Conservation (phyloP, 2,329 filamentous ascomycete genomes). For the Epichloe glyceriae region DNA sequence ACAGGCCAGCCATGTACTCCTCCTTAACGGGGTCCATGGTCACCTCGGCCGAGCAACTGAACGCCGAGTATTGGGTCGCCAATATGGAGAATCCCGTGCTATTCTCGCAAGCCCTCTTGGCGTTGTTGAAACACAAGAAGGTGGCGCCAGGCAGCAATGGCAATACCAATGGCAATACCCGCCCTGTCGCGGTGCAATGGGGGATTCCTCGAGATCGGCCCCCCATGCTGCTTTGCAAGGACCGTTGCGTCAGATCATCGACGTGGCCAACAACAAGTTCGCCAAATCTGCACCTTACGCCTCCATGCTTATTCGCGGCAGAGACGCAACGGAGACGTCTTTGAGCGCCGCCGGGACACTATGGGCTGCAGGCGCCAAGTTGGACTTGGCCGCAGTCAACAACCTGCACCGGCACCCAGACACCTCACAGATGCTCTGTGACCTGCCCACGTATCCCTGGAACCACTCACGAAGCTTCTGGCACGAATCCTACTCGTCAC, state of each 20-base stretch:
- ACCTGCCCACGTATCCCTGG: constrained; percentile 18
- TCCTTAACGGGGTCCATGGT: neutral
- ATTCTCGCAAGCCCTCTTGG: constrained; percentile 3
- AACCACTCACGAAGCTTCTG: constrained; percentile 17
- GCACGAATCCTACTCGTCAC: constrained; percentile 14
- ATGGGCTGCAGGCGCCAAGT: neutral
- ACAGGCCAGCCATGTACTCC: neutral
- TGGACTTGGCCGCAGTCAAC: too few relatives aligned
- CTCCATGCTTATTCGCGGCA: neutral
- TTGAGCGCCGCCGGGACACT: constrained; percentile 23
- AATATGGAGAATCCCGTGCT: constrained; percentile 16
- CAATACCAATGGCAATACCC: too few relatives aligned
- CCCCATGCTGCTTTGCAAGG: constrained; percentile 25
- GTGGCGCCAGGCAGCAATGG: too few relatives aligned
- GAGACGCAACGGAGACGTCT: neutral
- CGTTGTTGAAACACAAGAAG: too few relatives aligned
- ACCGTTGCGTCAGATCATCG: neutral
- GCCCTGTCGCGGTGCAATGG: too few relatives aligned
- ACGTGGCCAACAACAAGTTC: too few relatives aligned
- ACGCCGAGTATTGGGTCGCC: constrained; percentile 9
- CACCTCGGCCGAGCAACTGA: neutral
- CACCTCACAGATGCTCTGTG: too few relatives aligned
- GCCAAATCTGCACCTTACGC: too few relatives aligned
- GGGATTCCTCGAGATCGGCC: constrained; percentile 27
- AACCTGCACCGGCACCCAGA: too few relatives aligned